Base-by-base conservation (phyloP, 78 protist genomes). In the Planoprotostelium fungivorum region DNA sequence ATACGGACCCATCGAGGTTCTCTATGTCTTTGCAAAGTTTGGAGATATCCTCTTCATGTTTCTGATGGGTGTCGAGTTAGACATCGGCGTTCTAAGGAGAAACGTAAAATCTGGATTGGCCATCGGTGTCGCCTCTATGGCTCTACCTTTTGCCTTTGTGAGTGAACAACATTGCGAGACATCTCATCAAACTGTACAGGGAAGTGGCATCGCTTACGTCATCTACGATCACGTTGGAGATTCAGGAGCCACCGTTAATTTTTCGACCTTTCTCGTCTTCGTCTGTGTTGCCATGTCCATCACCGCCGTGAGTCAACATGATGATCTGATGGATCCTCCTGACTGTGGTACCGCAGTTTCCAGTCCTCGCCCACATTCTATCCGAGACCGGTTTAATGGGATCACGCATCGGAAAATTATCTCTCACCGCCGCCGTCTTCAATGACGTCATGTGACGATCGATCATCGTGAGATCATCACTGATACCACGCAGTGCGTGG, bases 401-500 rank as follows among this genome's bases (percentile, higher is more conserved):
- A 0, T 31, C 94, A 5, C 85, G 88, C 89, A 90, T 94, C 34
- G 96, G 96, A 88, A 39, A 89, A 34, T 86, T 87, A 37, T 38
- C 96, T 25, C 63, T 94, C 35, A 89, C 96, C n/a, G 96, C 96
- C n/a, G 96, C 96, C 0, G 92, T 94, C 25, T 90, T 91, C 36
- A 90, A 91, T 86, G 96, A 94, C 88, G 96, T 94, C 35, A 94
- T 94, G 31, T 39, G 1, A 87, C 73, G 73, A 25, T 51, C 73
- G 16, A 51, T 51, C 31, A 25, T 16, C 16, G 16, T 51, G 73
- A 5, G 73, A 51, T 25, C 73, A 51, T 25, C 73, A 25, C 73
- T 51, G 5, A 51, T 51, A 51, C n/a, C 73, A 51, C 36, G 34
- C 63, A 35, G 36, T 83, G 96, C 94, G 1, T 94, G 96, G 96